A percentile compares a stretch with the other conserved stretches of the same genome.
These are phyloP conservation scores for Leccinum angustisporum DNA, from an alignment of 1,284 basidiomycete genomes.

Conservation along the genomic window DNA sequence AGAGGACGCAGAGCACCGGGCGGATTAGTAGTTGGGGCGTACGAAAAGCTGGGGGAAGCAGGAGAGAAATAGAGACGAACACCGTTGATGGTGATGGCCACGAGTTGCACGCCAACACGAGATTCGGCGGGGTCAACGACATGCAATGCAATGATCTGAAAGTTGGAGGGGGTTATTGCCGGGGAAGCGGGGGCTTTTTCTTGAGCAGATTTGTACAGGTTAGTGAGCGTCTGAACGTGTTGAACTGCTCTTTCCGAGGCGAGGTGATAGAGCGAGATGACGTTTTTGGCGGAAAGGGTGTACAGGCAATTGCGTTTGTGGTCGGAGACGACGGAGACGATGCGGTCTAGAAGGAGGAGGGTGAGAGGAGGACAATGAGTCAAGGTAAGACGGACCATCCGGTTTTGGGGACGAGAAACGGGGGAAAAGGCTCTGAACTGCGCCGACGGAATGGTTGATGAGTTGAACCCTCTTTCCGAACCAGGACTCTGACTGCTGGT, in stretches of 20 bases:
- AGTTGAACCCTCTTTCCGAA: constrained; percentile 84
- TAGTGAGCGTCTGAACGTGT: constrained; percentile 66
- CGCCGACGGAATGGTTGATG: constrained; percentile 77
- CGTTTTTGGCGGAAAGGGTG: constrained; percentile 66
- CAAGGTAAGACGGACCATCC: constrained; percentile 50
- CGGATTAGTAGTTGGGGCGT: constrained; percentile 28
- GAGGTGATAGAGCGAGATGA: constrained; percentile 68
- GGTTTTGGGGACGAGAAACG: constrained; percentile 56
- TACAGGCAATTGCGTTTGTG: constrained; percentile 69
- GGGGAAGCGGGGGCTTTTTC: constrained; percentile 76
- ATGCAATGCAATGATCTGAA: constrained; percentile 66
- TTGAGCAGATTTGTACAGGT: constrained; percentile 67
- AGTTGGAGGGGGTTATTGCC: constrained; percentile 64
- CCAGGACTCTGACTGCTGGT: constrained; percentile 91
- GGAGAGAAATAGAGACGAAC: constrained; percentile 80
- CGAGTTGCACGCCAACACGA: constrained; percentile 65
- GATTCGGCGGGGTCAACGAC: constrained; percentile 63
- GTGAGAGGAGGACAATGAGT: constrained; percentile 1
- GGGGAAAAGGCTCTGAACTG: constrained; percentile 73
- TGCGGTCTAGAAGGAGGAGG: constrained; percentile 53
- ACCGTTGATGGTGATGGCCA: constrained; percentile 79
- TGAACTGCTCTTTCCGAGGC: constrained; percentile 62
- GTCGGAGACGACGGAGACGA: constrained; percentile 69
- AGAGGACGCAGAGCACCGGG: constrained; percentile 47
- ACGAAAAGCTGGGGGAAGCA: constrained; percentile 40